Evolutionary conservation across 306 rosid species (phyloP), one percentile per base, ranked within the genome.

Genomic region (Trichosanthes truncata): DNA sequence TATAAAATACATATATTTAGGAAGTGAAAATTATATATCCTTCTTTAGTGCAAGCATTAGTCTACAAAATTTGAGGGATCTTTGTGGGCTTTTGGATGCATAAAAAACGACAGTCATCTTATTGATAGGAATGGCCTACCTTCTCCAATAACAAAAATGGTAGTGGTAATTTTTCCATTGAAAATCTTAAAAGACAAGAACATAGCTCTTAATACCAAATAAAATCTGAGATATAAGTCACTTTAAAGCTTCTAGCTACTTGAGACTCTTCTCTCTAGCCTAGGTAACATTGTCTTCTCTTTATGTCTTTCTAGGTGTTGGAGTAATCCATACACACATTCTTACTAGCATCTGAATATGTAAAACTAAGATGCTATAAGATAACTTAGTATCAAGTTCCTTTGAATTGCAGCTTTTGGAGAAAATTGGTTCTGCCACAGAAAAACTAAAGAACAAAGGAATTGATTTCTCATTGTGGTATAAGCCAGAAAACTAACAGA

Each of bases 401-500:
- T 61, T 33, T 72, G 66, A 74, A 78, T 33, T 85, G 84, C 91
- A 94, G 98, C 90, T 94, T 81, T 74, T 94, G 86, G 95, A 91
- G 82, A 87, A 80, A 86, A 92, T 91, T 84, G 92, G 93, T 73
- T 92, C 95, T 8, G 89, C 98, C 82, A 92, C 98, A 43, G 97
- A 92, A 83, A 88, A 84, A 53, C 80, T 94, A 79, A 89, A 85
- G 89, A 62, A 79, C 83, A 87, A 91, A 77, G 91, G 90, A 76
- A 84, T 89, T 62, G 92, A 91, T 84, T 89, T 92, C 83, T 89
- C 98, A 65, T 82, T 91, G 85, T 92, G 97, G 97, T 92, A 88
- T 74, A 94, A 91, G 88, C 98, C 98, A 56, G 93, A 94, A 73
- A 85, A 84, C 82, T 94, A 92, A 81, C 65, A 57, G 76, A 85